phyloP scores from a whole-genome alignment of 345 rosid genomes.

The Psidium friedrichsthalianum region DNA sequence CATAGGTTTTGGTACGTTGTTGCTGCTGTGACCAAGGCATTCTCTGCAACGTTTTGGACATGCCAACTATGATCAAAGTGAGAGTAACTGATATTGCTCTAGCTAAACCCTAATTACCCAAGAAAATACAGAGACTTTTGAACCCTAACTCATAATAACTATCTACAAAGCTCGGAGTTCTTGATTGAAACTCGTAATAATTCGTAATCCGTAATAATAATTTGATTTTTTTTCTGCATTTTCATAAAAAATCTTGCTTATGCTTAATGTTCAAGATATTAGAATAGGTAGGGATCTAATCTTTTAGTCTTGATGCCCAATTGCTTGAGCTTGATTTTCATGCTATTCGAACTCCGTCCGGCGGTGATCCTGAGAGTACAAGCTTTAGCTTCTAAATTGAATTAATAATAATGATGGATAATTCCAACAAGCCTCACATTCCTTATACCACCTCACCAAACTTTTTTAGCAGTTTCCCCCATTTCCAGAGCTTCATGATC shows the following conservation, averaged over 20 bases:
- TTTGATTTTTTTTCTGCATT: too few relatives aligned
- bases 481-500: not conserved
- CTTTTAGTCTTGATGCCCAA: not conserved
- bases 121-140: not conserved
- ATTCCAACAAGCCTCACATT: not conserved
- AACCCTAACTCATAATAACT: not conserved
- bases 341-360: not conserved
- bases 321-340: not conserved
- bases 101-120: not conserved
- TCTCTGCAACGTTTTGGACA: not conserved
- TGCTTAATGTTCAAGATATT: not conserved
- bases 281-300: not conserved
- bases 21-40: not conserved
- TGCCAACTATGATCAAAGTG: not conserved
- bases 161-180: not conserved
- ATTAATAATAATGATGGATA: not conserved
- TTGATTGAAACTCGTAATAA: not conserved
- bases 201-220: too few relatives aligned
- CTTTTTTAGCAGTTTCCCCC: not conserved
- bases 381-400: not conserved
- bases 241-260: too few relatives aligned
- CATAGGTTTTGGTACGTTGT: not conserved
- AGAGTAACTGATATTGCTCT: not conserved
- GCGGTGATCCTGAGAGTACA: not conserved
- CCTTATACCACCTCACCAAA: not conserved